A percentile compares a stretch with the other conserved stretches of the same genome.
Evolutionary conservation across 257 asterid genomes (phyloP).

Genomic region (Leonotis leonurus): DNA sequence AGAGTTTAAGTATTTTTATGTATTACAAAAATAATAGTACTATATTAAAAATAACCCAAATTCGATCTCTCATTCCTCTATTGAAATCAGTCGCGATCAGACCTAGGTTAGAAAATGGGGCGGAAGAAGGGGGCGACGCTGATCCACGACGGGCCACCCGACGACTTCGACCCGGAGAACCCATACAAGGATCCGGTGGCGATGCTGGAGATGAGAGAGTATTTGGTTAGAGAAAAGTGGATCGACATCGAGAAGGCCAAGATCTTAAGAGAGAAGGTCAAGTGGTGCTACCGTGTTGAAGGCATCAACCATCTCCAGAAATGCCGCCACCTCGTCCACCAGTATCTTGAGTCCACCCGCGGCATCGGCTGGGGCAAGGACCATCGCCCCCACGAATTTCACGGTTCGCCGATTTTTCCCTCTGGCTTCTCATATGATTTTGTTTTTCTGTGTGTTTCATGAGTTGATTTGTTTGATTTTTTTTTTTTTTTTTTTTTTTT

Average conservation of each 20-base stretch:
- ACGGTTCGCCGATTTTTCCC: slow-evolving; percentile 33
- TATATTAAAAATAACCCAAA: no score
- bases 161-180: slow-evolving; percentile 73
- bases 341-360: slow-evolving; percentile 90
- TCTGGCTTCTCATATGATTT: background rate
- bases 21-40: no score
- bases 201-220: slow-evolving; percentile 88
- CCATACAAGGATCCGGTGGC: slow-evolving; percentile 97
- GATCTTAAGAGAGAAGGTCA: slow-evolving; percentile 78
- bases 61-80: background rate
- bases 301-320: slow-evolving; percentile 90
- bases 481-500: background rate
- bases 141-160: slow-evolving; percentile 79
- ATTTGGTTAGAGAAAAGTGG: slow-evolving; percentile 88
- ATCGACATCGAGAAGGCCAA: slow-evolving; percentile 96
- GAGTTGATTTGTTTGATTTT: background rate
- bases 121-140: slow-evolving; percentile 69
- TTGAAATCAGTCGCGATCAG: slow-evolving; percentile 11
- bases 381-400: slow-evolving; percentile 71
- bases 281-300: slow-evolving; percentile 89
- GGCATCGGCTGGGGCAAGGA: slow-evolving; percentile 98
- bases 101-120: slow-evolving; percentile 48
- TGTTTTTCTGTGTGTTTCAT: background rate
- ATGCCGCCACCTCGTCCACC: slow-evolving; percentile 87
- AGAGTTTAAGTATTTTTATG: no score